A percentile compares a stretch with the other conserved stretches of the same genome.
These are phyloP conservation scores for Trichoderma sp. DNA, from an alignment of 2,329 filamentous ascomycete genomes.

Conservation along the genomic window DNA sequence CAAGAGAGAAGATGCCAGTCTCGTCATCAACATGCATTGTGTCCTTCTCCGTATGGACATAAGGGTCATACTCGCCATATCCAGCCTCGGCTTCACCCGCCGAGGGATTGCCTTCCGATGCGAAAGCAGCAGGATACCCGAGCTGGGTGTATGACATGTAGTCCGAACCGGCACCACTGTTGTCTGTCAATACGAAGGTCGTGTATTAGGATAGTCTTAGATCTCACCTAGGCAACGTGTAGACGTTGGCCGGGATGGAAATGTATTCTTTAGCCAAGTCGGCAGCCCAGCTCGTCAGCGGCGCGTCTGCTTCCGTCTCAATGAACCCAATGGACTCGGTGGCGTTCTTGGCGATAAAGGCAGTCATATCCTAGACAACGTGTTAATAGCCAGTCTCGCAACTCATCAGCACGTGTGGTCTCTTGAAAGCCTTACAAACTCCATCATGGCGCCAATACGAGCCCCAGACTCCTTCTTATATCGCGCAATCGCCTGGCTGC, in stretches of 20 bases:
- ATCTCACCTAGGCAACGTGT: slow-evolving; percentile 38
- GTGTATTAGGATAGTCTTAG: not conserved
- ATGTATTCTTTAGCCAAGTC: slow-evolving; percentile 43
- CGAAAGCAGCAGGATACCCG: slow-evolving; percentile 46
- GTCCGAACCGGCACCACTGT: slow-evolving; percentile 44
- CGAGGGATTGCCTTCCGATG: slow-evolving; percentile 44
- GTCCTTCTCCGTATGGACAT: slow-evolving; percentile 43
- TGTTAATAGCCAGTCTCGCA: slow-evolving; percentile 40
- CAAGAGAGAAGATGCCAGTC: slow-evolving; percentile 43
- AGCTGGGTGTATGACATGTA: slow-evolving; percentile 47
- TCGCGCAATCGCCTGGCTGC: slow-evolving; percentile 68
- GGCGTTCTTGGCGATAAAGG: slow-evolving; percentile 42
- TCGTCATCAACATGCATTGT: slow-evolving; percentile 45
- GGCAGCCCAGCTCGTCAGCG: slow-evolving; percentile 43
- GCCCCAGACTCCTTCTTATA: slow-evolving; percentile 64
- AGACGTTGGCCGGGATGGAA: slow-evolving; percentile 41
- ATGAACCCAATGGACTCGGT: slow-evolving; percentile 47
- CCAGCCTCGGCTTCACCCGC: slow-evolving; percentile 30
- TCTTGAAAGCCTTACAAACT: slow-evolving; percentile 56
- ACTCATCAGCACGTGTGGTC: slow-evolving; percentile 32
- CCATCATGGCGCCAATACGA: slow-evolving; percentile 73
- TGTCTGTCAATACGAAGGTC: slow-evolving; percentile 60
- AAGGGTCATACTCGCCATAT: slow-evolving; percentile 44
- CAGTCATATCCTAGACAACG: slow-evolving; percentile 52
- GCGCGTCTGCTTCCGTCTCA: slow-evolving; percentile 42